These are phyloP conservation scores for Massospora cicadina DNA, from an alignment of 371 early-diverging fungal species.

Conservation along the genomic window DNA sequence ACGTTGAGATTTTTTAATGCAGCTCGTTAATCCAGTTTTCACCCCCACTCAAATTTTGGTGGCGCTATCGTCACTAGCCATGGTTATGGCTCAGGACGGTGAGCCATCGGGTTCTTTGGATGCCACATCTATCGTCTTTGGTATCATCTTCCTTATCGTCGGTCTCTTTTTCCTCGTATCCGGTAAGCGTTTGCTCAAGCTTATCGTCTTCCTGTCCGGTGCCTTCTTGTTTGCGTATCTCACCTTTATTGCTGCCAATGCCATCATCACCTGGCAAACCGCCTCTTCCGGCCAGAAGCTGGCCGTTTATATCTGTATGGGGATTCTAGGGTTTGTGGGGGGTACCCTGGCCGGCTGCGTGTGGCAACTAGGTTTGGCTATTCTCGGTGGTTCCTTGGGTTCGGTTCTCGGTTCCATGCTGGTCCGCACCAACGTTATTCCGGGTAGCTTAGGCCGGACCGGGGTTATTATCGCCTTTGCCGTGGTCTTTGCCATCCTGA, in stretches of 20 bases:
- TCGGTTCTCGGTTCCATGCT: not conserved
- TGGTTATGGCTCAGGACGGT: not conserved
- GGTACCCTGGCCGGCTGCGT: not conserved
- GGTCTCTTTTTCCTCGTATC: not conserved
- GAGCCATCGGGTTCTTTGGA: not conserved
- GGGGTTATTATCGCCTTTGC: not conserved
- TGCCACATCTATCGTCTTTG: not conserved
- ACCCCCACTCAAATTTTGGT: not conserved
- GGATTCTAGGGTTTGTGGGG: not conserved
- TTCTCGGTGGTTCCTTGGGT: not conserved
- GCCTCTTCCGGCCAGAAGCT: not conserved
- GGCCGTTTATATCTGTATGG: not conserved
- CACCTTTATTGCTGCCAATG: not conserved
- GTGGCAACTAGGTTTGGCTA: not conserved
- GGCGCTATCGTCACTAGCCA: not conserved
- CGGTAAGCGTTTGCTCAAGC: not conserved
- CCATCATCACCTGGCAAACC: not conserved
- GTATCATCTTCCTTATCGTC: not conserved
- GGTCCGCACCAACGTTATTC: not conserved
- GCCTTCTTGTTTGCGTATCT: not conserved
- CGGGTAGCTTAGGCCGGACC: not conserved
- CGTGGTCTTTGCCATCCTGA: not conserved
- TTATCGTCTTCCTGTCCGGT: not conserved
- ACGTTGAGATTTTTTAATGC: no score
- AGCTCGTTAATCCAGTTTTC: not conserved